phyloP scores from a whole-genome alignment of 1,284 basidiomycete genomes.

The Papiliotrema flavescens region DNA sequence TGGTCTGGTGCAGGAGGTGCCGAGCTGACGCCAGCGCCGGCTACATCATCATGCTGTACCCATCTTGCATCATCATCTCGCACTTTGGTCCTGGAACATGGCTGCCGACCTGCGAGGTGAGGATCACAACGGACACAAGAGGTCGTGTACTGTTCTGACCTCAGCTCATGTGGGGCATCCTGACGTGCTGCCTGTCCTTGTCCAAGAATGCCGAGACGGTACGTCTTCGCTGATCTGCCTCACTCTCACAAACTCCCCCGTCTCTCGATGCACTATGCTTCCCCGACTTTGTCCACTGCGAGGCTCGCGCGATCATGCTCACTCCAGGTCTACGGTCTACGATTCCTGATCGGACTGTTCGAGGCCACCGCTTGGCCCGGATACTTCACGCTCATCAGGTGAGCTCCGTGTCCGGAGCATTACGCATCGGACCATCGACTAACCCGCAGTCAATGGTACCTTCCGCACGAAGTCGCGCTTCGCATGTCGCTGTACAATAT shows the following conservation, averaged over 20 bases:
- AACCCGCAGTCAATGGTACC: background rate
- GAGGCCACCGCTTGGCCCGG: background rate
- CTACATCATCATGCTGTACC: slow-evolving; percentile 14
- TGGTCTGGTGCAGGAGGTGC: too few species aligned
- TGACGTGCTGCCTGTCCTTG: slow-evolving; percentile 2
- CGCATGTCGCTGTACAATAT: background rate
- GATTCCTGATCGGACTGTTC: background rate
- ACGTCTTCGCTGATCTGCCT: too few species aligned
- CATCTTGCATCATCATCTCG: slow-evolving; percentile 35
- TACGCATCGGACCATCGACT: background rate
- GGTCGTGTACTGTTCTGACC: too few species aligned
- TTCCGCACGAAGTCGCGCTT: background rate
- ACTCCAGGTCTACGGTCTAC: background rate
- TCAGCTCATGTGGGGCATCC: slow-evolving; percentile 22
- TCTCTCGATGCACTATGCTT: too few species aligned
- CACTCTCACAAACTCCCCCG: too few species aligned
- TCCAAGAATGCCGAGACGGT: background rate
- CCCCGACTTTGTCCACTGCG: too few species aligned
- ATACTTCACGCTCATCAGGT: background rate
- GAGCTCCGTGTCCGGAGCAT: background rate
- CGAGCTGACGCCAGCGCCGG: background rate
- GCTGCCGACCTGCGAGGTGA: slow-evolving; percentile 20
- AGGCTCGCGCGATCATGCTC: too few species aligned
- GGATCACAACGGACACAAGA: too few species aligned
- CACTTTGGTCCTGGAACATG: slow-evolving; percentile 24